These are phyloP conservation scores for Metschnikowia drakensbergensis DNA, from an alignment of 805 yeast genomes.

Conservation along the genomic window DNA sequence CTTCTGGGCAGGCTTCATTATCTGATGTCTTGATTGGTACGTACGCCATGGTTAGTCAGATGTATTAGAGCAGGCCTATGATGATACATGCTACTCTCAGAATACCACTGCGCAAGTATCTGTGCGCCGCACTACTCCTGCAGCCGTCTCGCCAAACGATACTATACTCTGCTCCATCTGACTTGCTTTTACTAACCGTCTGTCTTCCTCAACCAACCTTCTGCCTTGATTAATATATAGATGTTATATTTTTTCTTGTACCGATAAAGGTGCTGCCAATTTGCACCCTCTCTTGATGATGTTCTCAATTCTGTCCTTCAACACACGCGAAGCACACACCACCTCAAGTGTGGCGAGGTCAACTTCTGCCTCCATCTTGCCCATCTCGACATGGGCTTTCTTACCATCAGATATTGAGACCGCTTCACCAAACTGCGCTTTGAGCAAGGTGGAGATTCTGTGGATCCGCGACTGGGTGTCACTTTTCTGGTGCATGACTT, in stretches of 20 bases:
- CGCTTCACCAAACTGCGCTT: constrained; percentile 86
- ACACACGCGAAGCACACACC: constrained; percentile 64
- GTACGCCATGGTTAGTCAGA: constrained; percentile 17
- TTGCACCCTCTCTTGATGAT: constrained; percentile 73
- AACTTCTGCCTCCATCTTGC: constrained; percentile 68
- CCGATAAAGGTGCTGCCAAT: constrained; percentile 71
- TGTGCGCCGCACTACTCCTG: constrained; percentile 6
- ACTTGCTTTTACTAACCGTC: not conserved
- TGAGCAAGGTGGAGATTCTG: constrained; percentile 59
- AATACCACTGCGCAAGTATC: constrained; percentile 2
- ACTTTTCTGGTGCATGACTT: constrained; percentile 24
- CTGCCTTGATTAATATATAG: not conserved
- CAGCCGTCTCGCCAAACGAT: not conserved
- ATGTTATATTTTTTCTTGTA: not conserved
- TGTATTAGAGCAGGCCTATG: not conserved
- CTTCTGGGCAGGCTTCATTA: too few species aligned
- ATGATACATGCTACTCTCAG: not conserved
- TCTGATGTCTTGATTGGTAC: constrained; percentile 3
- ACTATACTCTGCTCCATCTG: not conserved
- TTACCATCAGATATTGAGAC: constrained; percentile 38
- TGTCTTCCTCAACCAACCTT: not conserved
- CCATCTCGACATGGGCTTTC: constrained; percentile 66
- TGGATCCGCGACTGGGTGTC: constrained; percentile 32
- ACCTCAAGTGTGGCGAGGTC: constrained; percentile 64
- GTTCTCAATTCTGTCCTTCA: constrained; percentile 78